A percentile compares a stretch with the other conserved stretches of the same genome.
Conservation (phyloP, 1,284 basidiomycete genomes). For the Malassezia furfur region DNA sequence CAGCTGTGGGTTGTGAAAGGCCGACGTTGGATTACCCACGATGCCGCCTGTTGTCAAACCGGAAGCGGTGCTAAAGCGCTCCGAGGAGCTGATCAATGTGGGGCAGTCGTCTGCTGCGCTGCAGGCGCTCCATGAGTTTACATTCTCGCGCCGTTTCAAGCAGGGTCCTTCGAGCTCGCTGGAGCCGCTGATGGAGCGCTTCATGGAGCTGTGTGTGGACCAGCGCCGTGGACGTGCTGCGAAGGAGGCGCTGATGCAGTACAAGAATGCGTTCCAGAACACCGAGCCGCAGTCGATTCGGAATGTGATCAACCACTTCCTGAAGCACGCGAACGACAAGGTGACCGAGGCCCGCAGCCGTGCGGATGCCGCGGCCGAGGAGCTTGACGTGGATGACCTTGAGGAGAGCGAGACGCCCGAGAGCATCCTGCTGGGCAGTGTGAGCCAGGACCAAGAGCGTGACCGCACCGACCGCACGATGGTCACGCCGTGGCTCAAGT, state of each 20-base stretch:
- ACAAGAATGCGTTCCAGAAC: conserved; percentile 72
- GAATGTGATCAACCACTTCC: conserved; percentile 77
- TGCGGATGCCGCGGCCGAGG: conserved; percentile 44
- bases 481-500: conserved; percentile 95
- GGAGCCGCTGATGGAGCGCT: conserved; percentile 87
- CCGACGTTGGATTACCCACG: conserved; percentile 3
- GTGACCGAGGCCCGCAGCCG: conserved; percentile 43
- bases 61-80: conserved; percentile 77
- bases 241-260: conserved; percentile 75
- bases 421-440: conserved; percentile 74
- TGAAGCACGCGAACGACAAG: conserved; percentile 77
- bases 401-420: conserved; percentile 74
- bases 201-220: conserved; percentile 86
- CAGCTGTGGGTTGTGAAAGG: not conserved
- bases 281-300: conserved; percentile 85
- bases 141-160: conserved; percentile 85
- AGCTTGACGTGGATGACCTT: conserved; percentile 50
- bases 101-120: conserved; percentile 79
- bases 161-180: conserved; percentile 77
- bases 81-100: conserved; percentile 80
- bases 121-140: conserved; percentile 80
- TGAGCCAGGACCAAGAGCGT: conserved; percentile 81
- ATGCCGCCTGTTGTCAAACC: conserved; percentile 71
- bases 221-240: conserved; percentile 86
- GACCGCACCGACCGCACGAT: conserved; percentile 90